Evolutionary conservation across 345 rosid species (phyloP).

Genomic region (Citrus reticulata): DNA sequence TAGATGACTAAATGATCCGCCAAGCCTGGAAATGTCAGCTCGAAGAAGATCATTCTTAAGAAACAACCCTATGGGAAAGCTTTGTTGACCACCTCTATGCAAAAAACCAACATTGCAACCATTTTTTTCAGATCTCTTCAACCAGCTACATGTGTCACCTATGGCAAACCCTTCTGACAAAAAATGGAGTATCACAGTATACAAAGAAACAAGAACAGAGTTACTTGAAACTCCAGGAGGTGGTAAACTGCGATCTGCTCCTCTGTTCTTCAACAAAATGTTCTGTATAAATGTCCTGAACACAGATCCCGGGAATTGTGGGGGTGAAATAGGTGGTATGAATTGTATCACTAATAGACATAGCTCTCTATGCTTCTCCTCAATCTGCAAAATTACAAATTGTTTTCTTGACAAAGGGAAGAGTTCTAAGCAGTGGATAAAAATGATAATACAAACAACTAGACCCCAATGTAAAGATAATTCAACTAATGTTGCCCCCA

Average conservation of each 20-base stretch:
- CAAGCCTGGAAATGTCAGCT: conserved; percentile 86
- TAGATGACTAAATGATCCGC: conserved; percentile 84
- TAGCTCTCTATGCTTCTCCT: conserved; percentile 90
- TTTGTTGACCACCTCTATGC: conserved; percentile 91
- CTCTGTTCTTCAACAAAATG: conserved; percentile 78
- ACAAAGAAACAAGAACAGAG: conserved; percentile 85
- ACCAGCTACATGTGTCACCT: conserved; percentile 50
- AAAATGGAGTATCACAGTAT: conserved; percentile 82
- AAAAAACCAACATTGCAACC: conserved; percentile 64
- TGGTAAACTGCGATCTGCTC: conserved; percentile 74
- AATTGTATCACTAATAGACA: conserved; percentile 91
- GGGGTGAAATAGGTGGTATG: conserved; percentile 64
- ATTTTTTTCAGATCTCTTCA: conserved; percentile 43
- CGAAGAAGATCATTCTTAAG: conserved; percentile 76
- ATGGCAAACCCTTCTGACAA: conserved; percentile 81
- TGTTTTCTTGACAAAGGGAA: background rate
- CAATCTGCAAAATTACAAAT: conserved; percentile 50
- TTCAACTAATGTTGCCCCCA: background rate
- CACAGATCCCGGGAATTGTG: conserved; percentile 88
- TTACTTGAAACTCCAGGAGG: conserved; percentile 82
- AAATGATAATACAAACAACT: background rate
- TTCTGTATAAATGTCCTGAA: conserved; percentile 85
- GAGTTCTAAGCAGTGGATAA: background rate
- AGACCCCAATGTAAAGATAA: background rate
- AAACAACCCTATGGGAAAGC: conserved; percentile 78